These are phyloP conservation scores for Athelia sp. DNA, from an alignment of 1,284 basidiomycete species.

Conservation along the genomic window DNA sequence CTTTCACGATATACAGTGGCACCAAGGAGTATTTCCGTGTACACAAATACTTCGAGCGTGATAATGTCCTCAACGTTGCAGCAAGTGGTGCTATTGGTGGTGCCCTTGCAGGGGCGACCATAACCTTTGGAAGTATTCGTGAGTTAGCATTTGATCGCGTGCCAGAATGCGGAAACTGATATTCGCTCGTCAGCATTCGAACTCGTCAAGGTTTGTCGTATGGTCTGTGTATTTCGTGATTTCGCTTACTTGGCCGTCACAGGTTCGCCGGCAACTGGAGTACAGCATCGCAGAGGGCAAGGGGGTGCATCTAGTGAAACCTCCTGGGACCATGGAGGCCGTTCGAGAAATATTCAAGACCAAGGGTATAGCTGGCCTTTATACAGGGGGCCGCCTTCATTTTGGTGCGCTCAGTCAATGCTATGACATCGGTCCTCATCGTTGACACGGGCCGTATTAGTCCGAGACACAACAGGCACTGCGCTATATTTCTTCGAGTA, in stretches of 20 bases:
- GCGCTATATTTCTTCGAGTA: slow-evolving; percentile 87
- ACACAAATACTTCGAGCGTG: slow-evolving; percentile 50
- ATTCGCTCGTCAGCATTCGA: slow-evolving; percentile 70
- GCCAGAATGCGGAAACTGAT: background rate
- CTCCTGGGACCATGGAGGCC: slow-evolving; percentile 71
- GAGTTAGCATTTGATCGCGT: slow-evolving; percentile 31
- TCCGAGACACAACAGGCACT: slow-evolving; percentile 78
- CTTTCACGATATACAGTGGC: slow-evolving; percentile 90
- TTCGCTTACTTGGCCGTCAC: slow-evolving; percentile 5
- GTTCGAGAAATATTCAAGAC: slow-evolving; percentile 63
- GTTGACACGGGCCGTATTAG: slow-evolving; percentile 27
- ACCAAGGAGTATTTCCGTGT: slow-evolving; percentile 81
- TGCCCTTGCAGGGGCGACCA: slow-evolving; percentile 78
- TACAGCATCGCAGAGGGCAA: slow-evolving; percentile 86
- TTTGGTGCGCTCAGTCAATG: slow-evolving; percentile 41
- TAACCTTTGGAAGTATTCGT: slow-evolving; percentile 83
- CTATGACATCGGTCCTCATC: slow-evolving; percentile 5
- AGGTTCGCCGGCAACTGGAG: slow-evolving; percentile 90
- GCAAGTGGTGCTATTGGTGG: slow-evolving; percentile 75
- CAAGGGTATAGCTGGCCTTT: slow-evolving; percentile 70
- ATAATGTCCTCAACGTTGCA: slow-evolving; percentile 65
- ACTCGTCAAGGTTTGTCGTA: slow-evolving; percentile 79
- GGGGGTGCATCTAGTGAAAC: slow-evolving; percentile 60
- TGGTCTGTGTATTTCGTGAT: background rate
- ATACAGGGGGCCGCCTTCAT: slow-evolving; percentile 81